These are phyloP conservation scores for Monosporascus sp. DNA, from an alignment of 2,329 filamentous ascomycete genomes.

Conservation along the genomic window DNA sequence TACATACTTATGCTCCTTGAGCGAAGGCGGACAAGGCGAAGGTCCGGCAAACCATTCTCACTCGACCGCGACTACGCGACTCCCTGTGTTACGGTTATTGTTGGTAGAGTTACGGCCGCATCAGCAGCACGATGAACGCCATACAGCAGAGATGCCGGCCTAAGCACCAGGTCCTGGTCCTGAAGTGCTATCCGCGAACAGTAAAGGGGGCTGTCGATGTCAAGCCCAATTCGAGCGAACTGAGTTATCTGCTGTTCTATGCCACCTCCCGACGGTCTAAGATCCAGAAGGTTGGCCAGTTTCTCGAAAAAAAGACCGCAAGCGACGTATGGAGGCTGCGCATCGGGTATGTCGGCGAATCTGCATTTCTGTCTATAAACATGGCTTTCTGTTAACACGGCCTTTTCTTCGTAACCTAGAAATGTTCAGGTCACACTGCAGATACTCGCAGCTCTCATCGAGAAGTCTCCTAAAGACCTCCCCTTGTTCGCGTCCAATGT, in stretches of 20 bases:
- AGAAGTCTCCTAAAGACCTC: constrained; percentile 86
- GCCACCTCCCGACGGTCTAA: constrained; percentile 90
- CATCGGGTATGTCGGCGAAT: constrained; percentile 61
- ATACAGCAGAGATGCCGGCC: constrained; percentile 70
- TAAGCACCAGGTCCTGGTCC: constrained; percentile 92
- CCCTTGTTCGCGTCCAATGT: constrained; percentile 82
- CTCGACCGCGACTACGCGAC: not conserved
- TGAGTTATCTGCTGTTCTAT: constrained; percentile 96
- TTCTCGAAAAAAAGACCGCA: constrained; percentile 89
- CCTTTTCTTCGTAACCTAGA: constrained; percentile 36
- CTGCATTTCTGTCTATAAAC: not conserved
- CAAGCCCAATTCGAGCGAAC: constrained; percentile 92
- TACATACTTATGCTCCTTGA: not conserved
- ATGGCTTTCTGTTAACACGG: constrained; percentile 3
- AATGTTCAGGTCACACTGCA: constrained; percentile 94
- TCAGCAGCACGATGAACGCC: constrained; percentile 50
- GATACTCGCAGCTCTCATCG: constrained; percentile 85
- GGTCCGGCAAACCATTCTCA: not conserved
- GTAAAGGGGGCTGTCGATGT: constrained; percentile 89
- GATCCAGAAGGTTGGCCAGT: constrained; percentile 91
- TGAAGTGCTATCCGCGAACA: constrained; percentile 93
- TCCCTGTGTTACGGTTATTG: constrained; percentile 2
- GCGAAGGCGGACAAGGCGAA: not conserved
- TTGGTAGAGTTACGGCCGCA: constrained; percentile 8
- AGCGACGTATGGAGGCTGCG: constrained; percentile 85